phyloP scores from a whole-genome alignment of 805 yeast species.

The Wickerhamomyces bisporus region DNA sequence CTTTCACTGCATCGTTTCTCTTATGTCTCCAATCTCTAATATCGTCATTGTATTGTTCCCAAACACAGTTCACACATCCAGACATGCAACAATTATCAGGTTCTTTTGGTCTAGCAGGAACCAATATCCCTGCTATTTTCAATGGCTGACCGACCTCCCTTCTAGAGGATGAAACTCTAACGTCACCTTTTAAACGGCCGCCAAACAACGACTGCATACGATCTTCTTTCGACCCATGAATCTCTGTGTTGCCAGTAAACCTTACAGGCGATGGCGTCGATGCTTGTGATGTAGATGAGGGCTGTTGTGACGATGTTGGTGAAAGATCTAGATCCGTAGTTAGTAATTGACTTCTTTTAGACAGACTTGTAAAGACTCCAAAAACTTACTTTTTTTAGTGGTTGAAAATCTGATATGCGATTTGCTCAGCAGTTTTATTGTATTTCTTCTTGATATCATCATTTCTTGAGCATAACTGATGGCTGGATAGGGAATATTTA shows the following conservation, averaged over 20 bases:
- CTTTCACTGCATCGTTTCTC: constrained; percentile 54
- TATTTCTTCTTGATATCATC: not conserved
- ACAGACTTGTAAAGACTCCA: not conserved
- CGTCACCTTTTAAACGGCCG: constrained; percentile 49
- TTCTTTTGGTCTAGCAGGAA: constrained; percentile 80
- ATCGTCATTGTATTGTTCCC: constrained; percentile 91
- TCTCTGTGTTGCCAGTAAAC: constrained; percentile 28
- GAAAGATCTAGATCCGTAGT: not conserved
- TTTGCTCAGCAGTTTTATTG: not conserved
- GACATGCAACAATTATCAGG: constrained; percentile 98
- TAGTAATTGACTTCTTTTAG: not conserved
- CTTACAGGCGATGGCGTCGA: constrained; percentile 2
- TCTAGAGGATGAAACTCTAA: constrained; percentile 35
- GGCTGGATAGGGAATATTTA: too few species aligned
- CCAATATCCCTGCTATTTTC: constrained; percentile 56
- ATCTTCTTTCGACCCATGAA: constrained; percentile 36
- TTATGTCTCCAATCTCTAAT: constrained; percentile 70
- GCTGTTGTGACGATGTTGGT: not conserved
- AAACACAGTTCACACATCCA: constrained; percentile 94
- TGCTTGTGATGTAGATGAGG: too few species aligned
- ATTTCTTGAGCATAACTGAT: too few species aligned
- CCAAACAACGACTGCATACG: constrained; percentile 50
- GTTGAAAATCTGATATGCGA: not conserved
- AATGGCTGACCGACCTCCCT: constrained; percentile 15
- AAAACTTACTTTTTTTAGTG: not conserved